Percentiles rank a stretch among this genome's conserved stretches.
phyloP scores from a whole-genome alignment of 176 grass and related monocot species.

The Triticum timopheevii region DNA sequence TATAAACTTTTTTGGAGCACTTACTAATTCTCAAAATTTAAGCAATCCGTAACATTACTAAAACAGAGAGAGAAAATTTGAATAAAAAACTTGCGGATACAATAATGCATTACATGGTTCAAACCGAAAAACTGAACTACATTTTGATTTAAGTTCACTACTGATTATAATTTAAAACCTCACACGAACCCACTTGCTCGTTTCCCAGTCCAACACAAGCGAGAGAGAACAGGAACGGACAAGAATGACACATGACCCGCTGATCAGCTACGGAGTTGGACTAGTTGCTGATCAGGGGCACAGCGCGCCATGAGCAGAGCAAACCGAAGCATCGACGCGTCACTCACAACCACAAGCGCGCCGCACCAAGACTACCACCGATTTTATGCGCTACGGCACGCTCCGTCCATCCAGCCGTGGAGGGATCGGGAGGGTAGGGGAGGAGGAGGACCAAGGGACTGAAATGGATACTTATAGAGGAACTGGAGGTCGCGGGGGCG shows the following conservation, averaged over 20 bases:
- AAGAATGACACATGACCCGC: neutral
- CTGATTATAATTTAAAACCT: slow-evolving; percentile 8
- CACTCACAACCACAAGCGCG: neutral
- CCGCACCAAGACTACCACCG: neutral
- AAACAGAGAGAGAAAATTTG: neutral
- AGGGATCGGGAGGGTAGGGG: neutral
- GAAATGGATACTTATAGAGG: neutral
- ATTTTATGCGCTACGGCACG: neutral
- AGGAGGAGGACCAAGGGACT: neutral
- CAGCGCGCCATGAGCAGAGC: neutral
- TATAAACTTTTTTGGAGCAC: neutral
- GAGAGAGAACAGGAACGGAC: neutral
- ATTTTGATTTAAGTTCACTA: neutral
- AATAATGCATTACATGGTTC: neutral
- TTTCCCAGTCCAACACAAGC: neutral
- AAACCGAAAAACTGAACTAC: neutral
- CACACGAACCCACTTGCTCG: neutral
- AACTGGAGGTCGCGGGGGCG: too few relatives aligned
- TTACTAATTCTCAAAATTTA: neutral
- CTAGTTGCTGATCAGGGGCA: neutral
- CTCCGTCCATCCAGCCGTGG: neutral
- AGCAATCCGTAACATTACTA: neutral
- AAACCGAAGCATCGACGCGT: neutral
- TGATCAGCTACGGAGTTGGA: neutral
- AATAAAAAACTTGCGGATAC: neutral